Conservation (phyloP, 2,329 filamentous ascomycete species). For the Epichloe aotearoae region DNA sequence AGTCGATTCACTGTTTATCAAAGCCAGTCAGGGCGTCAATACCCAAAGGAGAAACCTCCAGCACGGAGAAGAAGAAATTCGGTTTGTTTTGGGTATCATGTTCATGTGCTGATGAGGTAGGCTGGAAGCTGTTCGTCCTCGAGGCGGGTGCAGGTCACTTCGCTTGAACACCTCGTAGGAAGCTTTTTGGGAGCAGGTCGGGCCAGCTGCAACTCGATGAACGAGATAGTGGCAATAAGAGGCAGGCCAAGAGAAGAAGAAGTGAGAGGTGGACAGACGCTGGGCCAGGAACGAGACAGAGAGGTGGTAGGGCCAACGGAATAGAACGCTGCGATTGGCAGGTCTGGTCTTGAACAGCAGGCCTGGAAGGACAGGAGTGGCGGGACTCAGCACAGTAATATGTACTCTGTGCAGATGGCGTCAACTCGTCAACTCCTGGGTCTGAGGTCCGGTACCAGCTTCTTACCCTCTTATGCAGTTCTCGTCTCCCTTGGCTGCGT, state of each 20-base stretch:
- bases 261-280: not conserved
- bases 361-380: not conserved
- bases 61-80: constrained; percentile 25
- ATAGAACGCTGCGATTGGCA: constrained; percentile 5
- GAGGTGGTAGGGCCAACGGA: not conserved
- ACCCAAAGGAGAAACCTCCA: constrained; percentile 28
- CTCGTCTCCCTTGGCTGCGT: too few species aligned
- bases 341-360: constrained; percentile 1
- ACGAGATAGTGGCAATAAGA: not conserved
- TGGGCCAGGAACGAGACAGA: not conserved
- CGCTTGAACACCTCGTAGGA: not conserved
- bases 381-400: not conserved
- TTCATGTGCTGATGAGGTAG: constrained; percentile 15
- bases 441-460: not conserved
- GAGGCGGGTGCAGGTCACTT: constrained; percentile 3
- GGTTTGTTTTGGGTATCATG: constrained; percentile 25
- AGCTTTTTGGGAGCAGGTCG: not conserved
- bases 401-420: constrained; percentile 1
- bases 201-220: not conserved
- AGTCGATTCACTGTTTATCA: not conserved
- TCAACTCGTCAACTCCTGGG: not conserved
- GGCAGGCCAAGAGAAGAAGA: not conserved
- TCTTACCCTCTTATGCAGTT: not conserved
- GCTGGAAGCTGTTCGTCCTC: constrained; percentile 1
- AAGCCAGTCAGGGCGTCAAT: constrained; percentile 23